These are phyloP conservation scores for Arthromyces matolae DNA, from an alignment of 768 basidiomycete species.

Conservation along the genomic window DNA sequence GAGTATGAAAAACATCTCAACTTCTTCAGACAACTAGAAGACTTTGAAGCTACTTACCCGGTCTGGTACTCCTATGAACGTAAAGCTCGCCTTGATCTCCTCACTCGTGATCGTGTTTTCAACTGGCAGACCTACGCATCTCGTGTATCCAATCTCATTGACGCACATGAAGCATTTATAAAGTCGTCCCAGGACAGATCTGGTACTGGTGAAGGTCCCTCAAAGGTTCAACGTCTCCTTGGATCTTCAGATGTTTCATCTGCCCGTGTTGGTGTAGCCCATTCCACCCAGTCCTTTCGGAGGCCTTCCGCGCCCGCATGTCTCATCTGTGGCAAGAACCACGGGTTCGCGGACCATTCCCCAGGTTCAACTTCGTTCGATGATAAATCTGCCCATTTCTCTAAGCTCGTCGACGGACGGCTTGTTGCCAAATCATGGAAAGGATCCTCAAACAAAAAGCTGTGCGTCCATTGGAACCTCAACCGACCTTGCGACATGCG, in stretches of 20 bases:
- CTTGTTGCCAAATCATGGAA: no score
- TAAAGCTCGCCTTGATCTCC: constrained; percentile 4
- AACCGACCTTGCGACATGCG: no score
- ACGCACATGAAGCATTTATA: no score
- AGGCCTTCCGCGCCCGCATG: not conserved
- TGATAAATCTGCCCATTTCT: not conserved
- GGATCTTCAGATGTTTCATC: not conserved
- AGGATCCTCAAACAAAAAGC: no score
- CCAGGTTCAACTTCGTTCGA: not conserved
- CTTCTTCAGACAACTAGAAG: constrained; percentile 7
- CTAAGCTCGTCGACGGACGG: not conserved
- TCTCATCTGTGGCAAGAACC: not conserved
- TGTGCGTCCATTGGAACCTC: no score
- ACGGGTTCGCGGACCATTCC: not conserved
- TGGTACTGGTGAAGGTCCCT: not conserved
- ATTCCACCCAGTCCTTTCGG: not conserved
- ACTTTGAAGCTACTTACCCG: constrained; percentile 7
- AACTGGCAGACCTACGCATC: not conserved
- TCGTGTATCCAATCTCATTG: not conserved
- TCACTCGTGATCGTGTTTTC: not conserved
- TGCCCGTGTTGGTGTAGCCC: no score
- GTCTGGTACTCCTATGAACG: constrained; percentile 11
- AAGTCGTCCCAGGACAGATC: no score
- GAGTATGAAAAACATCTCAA: constrained; percentile 1
- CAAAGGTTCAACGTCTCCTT: not conserved